Conservation (phyloP, 2,329 filamentous ascomycete species). For the Ascochyta koolunga region DNA sequence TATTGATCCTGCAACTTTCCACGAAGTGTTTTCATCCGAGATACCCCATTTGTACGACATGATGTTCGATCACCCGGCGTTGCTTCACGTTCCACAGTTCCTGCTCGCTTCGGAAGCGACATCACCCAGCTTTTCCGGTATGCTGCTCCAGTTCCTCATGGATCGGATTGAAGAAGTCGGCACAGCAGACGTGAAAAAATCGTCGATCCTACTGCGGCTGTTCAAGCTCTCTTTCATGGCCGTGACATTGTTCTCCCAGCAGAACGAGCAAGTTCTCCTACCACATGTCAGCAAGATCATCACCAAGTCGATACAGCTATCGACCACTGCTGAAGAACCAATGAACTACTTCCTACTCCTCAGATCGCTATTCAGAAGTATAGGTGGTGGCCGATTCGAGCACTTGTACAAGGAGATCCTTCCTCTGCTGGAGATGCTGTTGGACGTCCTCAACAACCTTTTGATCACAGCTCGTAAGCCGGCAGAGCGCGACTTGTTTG, state of each 20-base stretch:
- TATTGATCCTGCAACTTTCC: slow-evolving; percentile 96
- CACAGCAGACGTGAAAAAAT: slow-evolving; percentile 87
- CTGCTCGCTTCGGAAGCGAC: slow-evolving; percentile 98
- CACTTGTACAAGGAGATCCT: slow-evolving; percentile 98
- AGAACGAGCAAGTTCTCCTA: slow-evolving; percentile 94
- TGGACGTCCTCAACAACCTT: slow-evolving; percentile 96
- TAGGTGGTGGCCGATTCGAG: slow-evolving; percentile 96
- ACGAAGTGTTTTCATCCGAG: slow-evolving; percentile 97
- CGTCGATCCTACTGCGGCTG: slow-evolving; percentile 87
- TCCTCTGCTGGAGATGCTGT: slow-evolving; percentile 92
- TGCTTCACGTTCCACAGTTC: slow-evolving; percentile 96
- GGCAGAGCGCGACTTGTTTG: slow-evolving; percentile 90
- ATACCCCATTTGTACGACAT: slow-evolving; percentile 96
- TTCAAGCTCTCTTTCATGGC: slow-evolving; percentile 99
- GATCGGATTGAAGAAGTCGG: slow-evolving; percentile 94
- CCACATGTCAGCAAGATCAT: slow-evolving; percentile 98
- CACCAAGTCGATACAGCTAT: slow-evolving; percentile 94
- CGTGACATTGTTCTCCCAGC: slow-evolving; percentile 89
- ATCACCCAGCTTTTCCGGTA: slow-evolving; percentile 95
- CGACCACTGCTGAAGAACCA: slow-evolving; percentile 92
- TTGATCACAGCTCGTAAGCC: slow-evolving; percentile 89
- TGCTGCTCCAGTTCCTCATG: slow-evolving; percentile 98
- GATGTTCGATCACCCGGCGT: slow-evolving; percentile 93
- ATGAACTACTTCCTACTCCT: slow-evolving; percentile 98
- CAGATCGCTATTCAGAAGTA: slow-evolving; percentile 91